Evolutionary conservation across 495 filamentous ascomycete genomes (phyloP).

Genomic region (Podospora didyma): DNA sequence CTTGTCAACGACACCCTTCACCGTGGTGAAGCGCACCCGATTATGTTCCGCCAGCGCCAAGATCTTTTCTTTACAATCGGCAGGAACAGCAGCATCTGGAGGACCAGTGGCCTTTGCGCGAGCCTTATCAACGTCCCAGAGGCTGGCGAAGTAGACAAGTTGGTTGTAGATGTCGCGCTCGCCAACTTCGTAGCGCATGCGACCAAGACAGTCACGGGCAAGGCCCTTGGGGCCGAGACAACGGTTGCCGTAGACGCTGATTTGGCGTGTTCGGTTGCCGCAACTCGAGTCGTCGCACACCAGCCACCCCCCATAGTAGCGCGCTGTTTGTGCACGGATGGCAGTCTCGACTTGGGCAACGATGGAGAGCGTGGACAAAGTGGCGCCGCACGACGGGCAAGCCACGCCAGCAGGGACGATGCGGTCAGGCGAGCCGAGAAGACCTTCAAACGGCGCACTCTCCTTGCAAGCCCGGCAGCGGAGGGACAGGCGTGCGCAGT

Average conservation of each 20-base stretch:
- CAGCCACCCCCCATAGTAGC: conserved; percentile 90
- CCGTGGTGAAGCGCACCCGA: conserved; percentile 66
- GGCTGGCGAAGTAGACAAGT: conserved; percentile 75
- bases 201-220: conserved; percentile 75
- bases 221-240: conserved; percentile 85
- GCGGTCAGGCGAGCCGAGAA: conserved; percentile 52
- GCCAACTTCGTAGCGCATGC: conserved; percentile 83
- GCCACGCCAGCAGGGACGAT: conserved; percentile 68
- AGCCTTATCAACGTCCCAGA: conserved; percentile 90
- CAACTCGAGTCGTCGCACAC: conserved; percentile 85
- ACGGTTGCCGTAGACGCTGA: conserved; percentile 84
- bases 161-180: conserved; percentile 94
- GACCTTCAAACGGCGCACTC: conserved; percentile 68
- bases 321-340: conserved; percentile 68
- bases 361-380: conserved; percentile 66
- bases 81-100: conserved; percentile 30
- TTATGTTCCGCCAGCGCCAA: conserved; percentile 76
- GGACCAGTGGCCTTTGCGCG: conserved; percentile 42
- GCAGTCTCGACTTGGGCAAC: conserved; percentile 83
- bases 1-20: conserved; percentile 72
- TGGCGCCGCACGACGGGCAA: conserved; percentile 58
- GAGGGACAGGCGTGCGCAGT: conserved; percentile 68
- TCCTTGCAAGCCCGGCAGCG: conserved; percentile 78
- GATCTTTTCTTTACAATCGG: conserved; percentile 48
- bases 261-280: conserved; percentile 82